Evolutionary conservation across 805 yeast genomes (phyloP).

Genomic region (Starmerella powellii): DNA sequence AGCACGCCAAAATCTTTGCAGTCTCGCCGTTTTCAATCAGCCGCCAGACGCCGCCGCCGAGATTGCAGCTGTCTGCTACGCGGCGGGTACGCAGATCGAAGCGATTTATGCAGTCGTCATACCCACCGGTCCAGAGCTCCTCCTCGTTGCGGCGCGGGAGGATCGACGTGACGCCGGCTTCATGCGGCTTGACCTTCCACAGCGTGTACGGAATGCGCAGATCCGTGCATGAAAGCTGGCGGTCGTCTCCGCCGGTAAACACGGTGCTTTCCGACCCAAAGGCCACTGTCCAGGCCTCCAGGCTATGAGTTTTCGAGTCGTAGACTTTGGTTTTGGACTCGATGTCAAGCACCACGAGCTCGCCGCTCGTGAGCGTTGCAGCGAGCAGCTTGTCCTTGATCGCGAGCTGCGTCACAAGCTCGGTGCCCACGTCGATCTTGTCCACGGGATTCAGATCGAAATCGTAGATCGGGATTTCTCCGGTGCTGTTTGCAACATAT

Average conservation of each 20-base stretch:
- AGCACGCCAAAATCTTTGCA: slow-evolving; percentile 53
- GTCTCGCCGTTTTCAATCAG: slow-evolving; percentile 47
- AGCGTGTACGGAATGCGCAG: slow-evolving; percentile 30
- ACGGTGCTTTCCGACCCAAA: slow-evolving; percentile 38
- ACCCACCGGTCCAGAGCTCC: slow-evolving; percentile 72
- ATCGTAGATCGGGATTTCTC: slow-evolving; percentile 57
- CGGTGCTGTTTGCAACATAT: slow-evolving; percentile 64
- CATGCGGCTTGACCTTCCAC: slow-evolving; percentile 46
- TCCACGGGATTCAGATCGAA: slow-evolving; percentile 22
- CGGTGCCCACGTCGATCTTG: slow-evolving; percentile 38
- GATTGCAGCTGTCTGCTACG: slow-evolving; percentile 34
- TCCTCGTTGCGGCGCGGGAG: slow-evolving; percentile 34
- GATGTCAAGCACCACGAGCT: slow-evolving; percentile 34
- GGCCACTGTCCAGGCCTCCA: slow-evolving; percentile 84
- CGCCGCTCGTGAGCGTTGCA: slow-evolving; percentile 61
- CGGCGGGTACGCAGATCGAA: slow-evolving; percentile 53
- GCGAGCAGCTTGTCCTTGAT: slow-evolving; percentile 30
- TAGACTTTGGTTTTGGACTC: slow-evolving; percentile 1
- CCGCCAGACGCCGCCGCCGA: slow-evolving; percentile 96
- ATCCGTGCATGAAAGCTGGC: slow-evolving; percentile 64
- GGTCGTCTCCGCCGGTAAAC: slow-evolving; percentile 87
- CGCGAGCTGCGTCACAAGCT: slow-evolving; percentile 43
- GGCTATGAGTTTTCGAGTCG: slow-evolving; percentile 37
- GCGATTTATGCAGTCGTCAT: slow-evolving; percentile 65
- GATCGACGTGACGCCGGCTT: slow-evolving; percentile 84